Percentiles rank a stretch among this genome's conserved stretches.
These are phyloP conservation scores for Juglanconis juglandina DNA, from an alignment of 2,329 filamentous ascomycete species.

Conservation along the genomic window DNA sequence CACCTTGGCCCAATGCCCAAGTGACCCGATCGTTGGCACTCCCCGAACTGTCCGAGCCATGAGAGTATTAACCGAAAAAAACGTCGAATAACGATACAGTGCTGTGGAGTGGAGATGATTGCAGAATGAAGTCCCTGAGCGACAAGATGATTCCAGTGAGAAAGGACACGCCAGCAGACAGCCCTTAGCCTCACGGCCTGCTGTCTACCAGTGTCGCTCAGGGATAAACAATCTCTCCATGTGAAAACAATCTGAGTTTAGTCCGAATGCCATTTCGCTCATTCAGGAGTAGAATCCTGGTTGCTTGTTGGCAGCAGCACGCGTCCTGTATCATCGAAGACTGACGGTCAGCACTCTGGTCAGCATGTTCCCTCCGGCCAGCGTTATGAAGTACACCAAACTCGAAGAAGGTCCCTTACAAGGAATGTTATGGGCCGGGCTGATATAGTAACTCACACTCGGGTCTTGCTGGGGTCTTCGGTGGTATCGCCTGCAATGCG, in stretches of 20 bases:
- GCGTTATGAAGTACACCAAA: slow-evolving; percentile 75
- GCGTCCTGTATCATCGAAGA: slow-evolving; percentile 64
- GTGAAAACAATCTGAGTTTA: slow-evolving; percentile 19
- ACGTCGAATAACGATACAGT: slow-evolving; percentile 21
- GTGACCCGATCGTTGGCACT: slow-evolving; percentile 3
- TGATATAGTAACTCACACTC: slow-evolving; percentile 75
- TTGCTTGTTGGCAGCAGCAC: slow-evolving; percentile 49
- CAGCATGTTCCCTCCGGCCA: slow-evolving; percentile 70
- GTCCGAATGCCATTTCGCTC: slow-evolving; percentile 20
- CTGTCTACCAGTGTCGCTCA: slow-evolving; percentile 22
- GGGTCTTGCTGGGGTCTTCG: slow-evolving; percentile 67
- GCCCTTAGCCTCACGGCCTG: slow-evolving; percentile 36
- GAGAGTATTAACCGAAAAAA: slow-evolving; percentile 20
- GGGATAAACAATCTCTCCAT: slow-evolving; percentile 22
- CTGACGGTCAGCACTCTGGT: slow-evolving; percentile 79
- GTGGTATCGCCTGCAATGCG: slow-evolving; percentile 71
- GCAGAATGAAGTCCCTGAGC: slow-evolving; percentile 18
- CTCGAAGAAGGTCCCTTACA: slow-evolving; percentile 89
- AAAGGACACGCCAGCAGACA: slow-evolving; percentile 18
- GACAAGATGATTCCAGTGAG: slow-evolving; percentile 13
- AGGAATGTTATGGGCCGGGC: slow-evolving; percentile 63
- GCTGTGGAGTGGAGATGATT: slow-evolving; percentile 18
- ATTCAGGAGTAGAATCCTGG: slow-evolving; percentile 32
- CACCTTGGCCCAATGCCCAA: slow-evolving; percentile 15
- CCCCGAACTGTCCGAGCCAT: slow-evolving; percentile 31